Evolutionary conservation across 805 yeast genomes (phyloP).

Genomic region (Kluyveromyces lactis): DNA sequence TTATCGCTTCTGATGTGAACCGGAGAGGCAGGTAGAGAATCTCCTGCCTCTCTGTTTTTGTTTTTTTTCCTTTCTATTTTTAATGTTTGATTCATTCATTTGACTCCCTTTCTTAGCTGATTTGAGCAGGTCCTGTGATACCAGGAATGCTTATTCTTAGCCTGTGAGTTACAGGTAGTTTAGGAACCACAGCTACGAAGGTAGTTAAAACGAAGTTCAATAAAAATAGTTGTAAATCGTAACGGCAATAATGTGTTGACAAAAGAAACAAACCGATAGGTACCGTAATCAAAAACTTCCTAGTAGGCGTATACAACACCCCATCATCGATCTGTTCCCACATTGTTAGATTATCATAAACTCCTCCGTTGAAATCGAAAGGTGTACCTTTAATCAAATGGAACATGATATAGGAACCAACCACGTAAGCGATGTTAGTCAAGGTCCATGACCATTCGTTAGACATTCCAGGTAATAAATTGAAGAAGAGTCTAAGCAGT

Average conservation of each 20-base stretch:
- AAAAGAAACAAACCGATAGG: conserved; percentile 81
- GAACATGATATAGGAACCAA: conserved; percentile 92
- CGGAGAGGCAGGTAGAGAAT: too few species aligned
- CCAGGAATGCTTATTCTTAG: conserved; percentile 57
- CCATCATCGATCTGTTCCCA: conserved; percentile 97
- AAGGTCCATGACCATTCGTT: conserved; percentile 89
- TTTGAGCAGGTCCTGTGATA: conserved; percentile 33
- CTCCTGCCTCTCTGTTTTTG: too few species aligned
- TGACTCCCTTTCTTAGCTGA: too few species aligned
- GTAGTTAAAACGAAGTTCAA: conserved; percentile 69
- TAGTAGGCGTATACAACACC: conserved; percentile 93
- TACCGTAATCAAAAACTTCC: conserved; percentile 86
- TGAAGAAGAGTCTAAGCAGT: conserved; percentile 66
- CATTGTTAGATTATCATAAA: conserved; percentile 92
- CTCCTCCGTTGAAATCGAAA: conserved; percentile 93
- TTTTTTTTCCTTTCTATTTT: too few species aligned
- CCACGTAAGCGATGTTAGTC: conserved; percentile 81
- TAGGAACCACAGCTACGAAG: conserved; percentile 82
- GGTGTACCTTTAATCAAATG: conserved; percentile 97
- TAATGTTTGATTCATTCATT: too few species aligned
- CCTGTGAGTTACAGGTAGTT: conserved; percentile 75
- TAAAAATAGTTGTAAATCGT: conserved; percentile 70
- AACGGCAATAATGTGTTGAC: conserved; percentile 84
- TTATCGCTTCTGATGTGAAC: too few species aligned
- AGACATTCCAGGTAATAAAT: conserved; percentile 71